Conservation (phyloP, 2,329 filamentous ascomycete genomes). For the Xenoacremonium recifei region DNA sequence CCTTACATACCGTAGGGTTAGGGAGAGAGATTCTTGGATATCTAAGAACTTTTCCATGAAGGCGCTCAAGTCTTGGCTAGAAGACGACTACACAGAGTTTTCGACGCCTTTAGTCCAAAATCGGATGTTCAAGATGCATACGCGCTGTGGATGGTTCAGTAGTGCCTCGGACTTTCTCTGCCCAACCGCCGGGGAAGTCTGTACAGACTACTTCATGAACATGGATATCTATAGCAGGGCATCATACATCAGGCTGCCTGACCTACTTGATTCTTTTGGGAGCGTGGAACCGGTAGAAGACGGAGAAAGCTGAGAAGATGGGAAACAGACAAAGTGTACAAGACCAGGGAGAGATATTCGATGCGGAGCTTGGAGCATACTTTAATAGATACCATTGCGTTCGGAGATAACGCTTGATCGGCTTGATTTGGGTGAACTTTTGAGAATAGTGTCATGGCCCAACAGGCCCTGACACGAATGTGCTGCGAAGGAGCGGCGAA, state of each 20-base stretch:
- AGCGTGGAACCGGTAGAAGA: too few relatives aligned
- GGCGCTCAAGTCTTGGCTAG: conserved; percentile 1
- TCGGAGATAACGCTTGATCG: too few relatives aligned
- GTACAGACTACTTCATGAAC: background rate
- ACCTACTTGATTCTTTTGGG: background rate
- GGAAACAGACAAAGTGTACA: too few relatives aligned
- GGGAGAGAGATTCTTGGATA: conserved; percentile 4
- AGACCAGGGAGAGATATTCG: too few relatives aligned
- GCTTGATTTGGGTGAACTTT: too few relatives aligned
- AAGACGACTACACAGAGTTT: background rate
- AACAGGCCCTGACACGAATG: too few relatives aligned
- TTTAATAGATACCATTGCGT: too few relatives aligned
- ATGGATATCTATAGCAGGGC: background rate
- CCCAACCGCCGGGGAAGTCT: background rate
- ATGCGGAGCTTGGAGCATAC: too few relatives aligned
- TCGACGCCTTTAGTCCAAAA: conserved; percentile 1
- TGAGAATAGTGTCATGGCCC: too few relatives aligned
- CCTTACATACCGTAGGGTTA: conserved; percentile 8
- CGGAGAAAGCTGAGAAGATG: too few relatives aligned
- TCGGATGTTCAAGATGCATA: background rate
- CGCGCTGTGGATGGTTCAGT: conserved; percentile 9
- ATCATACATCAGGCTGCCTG: background rate
- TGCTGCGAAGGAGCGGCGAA: too few relatives aligned
- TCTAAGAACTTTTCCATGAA: conserved; percentile 8
- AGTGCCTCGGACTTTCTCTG: background rate